Evolutionary conservation across 305 asterid species (phyloP).

Genomic region (Caryopteris hybrid): DNA sequence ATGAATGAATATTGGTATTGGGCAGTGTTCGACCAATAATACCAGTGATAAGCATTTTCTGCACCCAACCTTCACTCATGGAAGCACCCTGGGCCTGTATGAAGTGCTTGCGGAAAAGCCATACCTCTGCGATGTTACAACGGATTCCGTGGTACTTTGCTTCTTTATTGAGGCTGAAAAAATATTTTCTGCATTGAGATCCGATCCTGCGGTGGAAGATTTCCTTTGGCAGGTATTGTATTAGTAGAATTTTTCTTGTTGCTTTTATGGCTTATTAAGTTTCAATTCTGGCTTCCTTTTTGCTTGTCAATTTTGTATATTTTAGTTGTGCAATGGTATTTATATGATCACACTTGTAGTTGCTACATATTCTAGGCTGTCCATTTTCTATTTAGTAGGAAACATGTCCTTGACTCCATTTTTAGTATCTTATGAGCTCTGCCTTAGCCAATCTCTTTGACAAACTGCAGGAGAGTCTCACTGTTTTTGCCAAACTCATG

Average conservation of each 20-base stretch:
- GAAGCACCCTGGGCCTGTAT: slow-evolving; percentile 91
- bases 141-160: slow-evolving; percentile 82
- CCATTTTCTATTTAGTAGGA: not conserved
- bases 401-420: not conserved
- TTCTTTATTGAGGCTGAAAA: slow-evolving; percentile 75
- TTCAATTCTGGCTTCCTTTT: slow-evolving; percentile 10
- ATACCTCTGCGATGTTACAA: slow-evolving; percentile 61
- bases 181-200: slow-evolving; percentile 55
- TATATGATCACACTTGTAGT: not conserved
- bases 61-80: slow-evolving; percentile 85
- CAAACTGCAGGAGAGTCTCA: slow-evolving; percentile 87
- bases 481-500: slow-evolving; percentile 68
- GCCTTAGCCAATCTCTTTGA: slow-evolving; percentile 16
- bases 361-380: not conserved
- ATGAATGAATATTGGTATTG: slow-evolving; percentile 20
- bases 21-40: slow-evolving; percentile 68
- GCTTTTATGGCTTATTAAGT: slow-evolving; percentile 5
- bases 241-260: slow-evolving; percentile 12
- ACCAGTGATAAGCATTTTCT: slow-evolving; percentile 33
- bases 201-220: slow-evolving; percentile 85
- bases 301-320: slow-evolving; percentile 7
- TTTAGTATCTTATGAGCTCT: slow-evolving; percentile 10
- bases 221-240: slow-evolving; percentile 88
- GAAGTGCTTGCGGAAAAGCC: slow-evolving; percentile 93
- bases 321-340: slow-evolving; percentile 9